Evolutionary conservation across 768 basidiomycete genomes (phyloP), one percentile per base, ranked within the genome.

Genomic region (Leucocoprinus leucothites): DNA sequence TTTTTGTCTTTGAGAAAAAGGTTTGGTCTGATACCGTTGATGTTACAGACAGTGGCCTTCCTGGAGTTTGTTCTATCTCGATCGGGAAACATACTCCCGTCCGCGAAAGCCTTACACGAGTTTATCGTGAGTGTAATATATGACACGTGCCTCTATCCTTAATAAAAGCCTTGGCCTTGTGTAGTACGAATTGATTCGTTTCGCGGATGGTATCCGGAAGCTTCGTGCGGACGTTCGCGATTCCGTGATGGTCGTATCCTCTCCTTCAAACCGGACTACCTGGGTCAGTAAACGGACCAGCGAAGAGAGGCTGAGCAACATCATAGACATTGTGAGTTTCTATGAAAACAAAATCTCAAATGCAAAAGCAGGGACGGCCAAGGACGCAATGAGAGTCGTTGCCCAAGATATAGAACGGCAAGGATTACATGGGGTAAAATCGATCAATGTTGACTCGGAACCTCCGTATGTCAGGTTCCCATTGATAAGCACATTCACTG

Each of bases 141-240:
- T 31, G 31, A 31, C 25, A 6, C n/a, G 52, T 34, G 31, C 57
- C 24, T 41, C 28, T 24, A 13, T 38, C 48, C 43, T 13, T 19
- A 48, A 34, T 14, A 26, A 40, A 38, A 1, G 6, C 25, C 31
- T 31, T 16, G 40, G 8, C 40, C 35, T 43, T 47, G 26, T 54
- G 38, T 42, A 87, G 85, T 88, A 89, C 58, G 85, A 89, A 59
- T 71, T 88, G 18, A 78, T 87, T 19, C 78, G 85, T 18, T 82
- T 82, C 4, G 72, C 80, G 3, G 59, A 71, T 2, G 65, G 73
- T 35, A 63, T 87, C 28, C 72, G 71, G 48, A 82, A 77, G 56
- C 83, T 86, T 58, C 56, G 63, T 26, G 60, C 59, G 19, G 16
- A 31, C 0, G 65, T 84, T 22, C 65, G 86, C 25, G 72, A 77